Base-by-base conservation (phyloP, 2,329 filamentous ascomycete genomes). In the Paecilomyces variotii region DNA sequence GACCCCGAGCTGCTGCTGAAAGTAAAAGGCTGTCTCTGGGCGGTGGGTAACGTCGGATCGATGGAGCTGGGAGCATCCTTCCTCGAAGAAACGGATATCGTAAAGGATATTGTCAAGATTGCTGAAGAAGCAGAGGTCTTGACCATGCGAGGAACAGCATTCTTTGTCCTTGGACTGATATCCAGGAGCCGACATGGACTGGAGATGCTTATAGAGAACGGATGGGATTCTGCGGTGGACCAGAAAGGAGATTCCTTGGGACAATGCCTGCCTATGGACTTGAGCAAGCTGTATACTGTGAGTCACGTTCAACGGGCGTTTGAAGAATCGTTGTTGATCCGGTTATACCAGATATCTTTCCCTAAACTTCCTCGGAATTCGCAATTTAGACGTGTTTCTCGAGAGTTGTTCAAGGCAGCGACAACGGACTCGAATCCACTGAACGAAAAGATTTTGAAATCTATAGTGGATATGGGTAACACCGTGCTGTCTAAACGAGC, bases 41-140 rank as follows among this genome's bases (percentile, higher is more conserved):
- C 94, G 0, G 91, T 99, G 0, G 94, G 94, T 26, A 99, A 99
- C 66, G 93, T 99, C 39, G 94, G 94, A 0, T 97, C 92, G 0
- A 97, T 99, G 92, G 93, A 97, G 67, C 85, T 97, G 1, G 94
- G 94, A 1, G 93, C 93, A 0, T 91, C 91, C 0, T 99, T 99
- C 72, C 80, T 99, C 2, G 94, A 97, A 74, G 87, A 89, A 58
- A 90, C 86, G 39, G 90, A 97, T 64, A 91, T 97, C 39, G 91
- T 97, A 19, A 85, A 88, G 68, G 85, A 88, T 62, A 93, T 99
- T 62, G 86, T 97, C 53, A 82, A 86, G 62, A 97, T 99, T 70
- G 94, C 94, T 0, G 90, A 96, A 72, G 79, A 81, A 28, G 92
- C 94, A 50, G 87, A 92, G 64, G 89, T 99, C 55, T 88, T 99